phyloP scores from a whole-genome alignment of 768 basidiomycete genomes.

The Lentinula aciculospora region DNA sequence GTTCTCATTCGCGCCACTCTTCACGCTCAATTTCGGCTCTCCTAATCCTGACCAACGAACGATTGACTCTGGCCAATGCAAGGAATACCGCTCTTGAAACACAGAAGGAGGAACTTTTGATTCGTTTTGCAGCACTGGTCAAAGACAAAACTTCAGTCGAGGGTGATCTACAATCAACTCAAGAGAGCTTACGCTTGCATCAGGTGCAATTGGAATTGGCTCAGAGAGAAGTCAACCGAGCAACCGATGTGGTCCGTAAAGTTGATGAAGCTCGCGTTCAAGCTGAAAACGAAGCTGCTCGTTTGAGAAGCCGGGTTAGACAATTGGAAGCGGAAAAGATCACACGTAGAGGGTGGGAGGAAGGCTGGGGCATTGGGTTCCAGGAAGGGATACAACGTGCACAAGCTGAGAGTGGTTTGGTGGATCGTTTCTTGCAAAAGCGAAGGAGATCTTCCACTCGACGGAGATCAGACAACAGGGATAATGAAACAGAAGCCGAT shows the following conservation, averaged over 20 bases:
- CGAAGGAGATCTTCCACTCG: background rate
- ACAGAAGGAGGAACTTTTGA: background rate
- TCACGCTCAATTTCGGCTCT: background rate
- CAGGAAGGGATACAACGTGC: slow-evolving; percentile 2
- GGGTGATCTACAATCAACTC: background rate
- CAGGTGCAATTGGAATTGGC: slow-evolving; percentile 2
- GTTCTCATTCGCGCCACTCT: slow-evolving; percentile 3
- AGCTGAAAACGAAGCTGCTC: slow-evolving; percentile 4
- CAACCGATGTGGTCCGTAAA: slow-evolving; percentile 1
- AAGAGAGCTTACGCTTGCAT: background rate
- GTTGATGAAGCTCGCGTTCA: slow-evolving; percentile 1
- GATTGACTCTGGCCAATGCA: background rate
- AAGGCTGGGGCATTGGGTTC: slow-evolving; percentile 7
- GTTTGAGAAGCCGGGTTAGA: background rate
- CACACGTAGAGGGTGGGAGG: slow-evolving; percentile 4
- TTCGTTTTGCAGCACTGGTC: background rate
- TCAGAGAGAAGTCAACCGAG: background rate
- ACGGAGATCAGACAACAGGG: background rate
- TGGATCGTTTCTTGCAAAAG: background rate
- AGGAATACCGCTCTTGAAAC: background rate
- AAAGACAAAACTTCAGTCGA: background rate
- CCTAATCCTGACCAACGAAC: slow-evolving; percentile 3
- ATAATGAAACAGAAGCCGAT: background rate
- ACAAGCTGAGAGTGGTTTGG: background rate
- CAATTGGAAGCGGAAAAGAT: background rate